Evolutionary conservation across 108 stramenopile genomes (phyloP).

Genomic region (Conticribra guillardii): DNA sequence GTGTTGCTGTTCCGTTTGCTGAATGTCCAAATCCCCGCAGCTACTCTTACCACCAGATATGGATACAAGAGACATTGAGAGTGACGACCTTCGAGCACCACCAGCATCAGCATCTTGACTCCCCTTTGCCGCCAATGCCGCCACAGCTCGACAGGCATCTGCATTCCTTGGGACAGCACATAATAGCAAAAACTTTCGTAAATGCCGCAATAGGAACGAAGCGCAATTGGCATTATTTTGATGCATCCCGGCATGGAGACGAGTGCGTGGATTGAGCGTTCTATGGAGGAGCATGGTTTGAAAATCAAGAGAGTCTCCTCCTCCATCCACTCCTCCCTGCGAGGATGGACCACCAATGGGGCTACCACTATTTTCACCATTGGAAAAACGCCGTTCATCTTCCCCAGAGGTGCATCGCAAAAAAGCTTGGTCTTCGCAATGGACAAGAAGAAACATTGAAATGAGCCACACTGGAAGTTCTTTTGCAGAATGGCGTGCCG

Average conservation of each 20-base stretch:
- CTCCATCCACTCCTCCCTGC: too few relatives aligned
- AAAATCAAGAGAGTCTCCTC: slow-evolving; percentile 67
- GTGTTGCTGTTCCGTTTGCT: slow-evolving; percentile 59
- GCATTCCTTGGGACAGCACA: slow-evolving; percentile 76
- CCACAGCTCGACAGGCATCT: slow-evolving; percentile 72
- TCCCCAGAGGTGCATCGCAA: slow-evolving; percentile 69
- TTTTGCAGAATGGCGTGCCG: slow-evolving; percentile 67
- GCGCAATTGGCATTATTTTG: slow-evolving; percentile 82
- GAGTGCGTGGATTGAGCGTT: slow-evolving; percentile 49
- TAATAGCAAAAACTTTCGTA: slow-evolving; percentile 76
- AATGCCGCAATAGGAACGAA: slow-evolving; percentile 73
- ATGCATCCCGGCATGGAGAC: slow-evolving; percentile 75
- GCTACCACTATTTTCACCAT: slow-evolving; percentile 22
- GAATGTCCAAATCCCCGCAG: slow-evolving; percentile 16
- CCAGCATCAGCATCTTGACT: background rate
- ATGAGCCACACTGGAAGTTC: slow-evolving; percentile 89
- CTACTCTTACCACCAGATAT: background rate
- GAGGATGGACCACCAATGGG: slow-evolving; percentile 13
- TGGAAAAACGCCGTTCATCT: slow-evolving; percentile 75
- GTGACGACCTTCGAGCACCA: slow-evolving; percentile 6
- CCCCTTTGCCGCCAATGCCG: slow-evolving; percentile 65
- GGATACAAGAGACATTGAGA: too few relatives aligned
- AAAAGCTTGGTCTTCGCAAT: slow-evolving; percentile 81
- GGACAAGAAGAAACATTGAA: slow-evolving; percentile 80
- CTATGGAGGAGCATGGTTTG: slow-evolving; percentile 52